Base-by-base conservation (phyloP, 805 yeast genomes). In the Pichia thaimueangensis region DNA sequence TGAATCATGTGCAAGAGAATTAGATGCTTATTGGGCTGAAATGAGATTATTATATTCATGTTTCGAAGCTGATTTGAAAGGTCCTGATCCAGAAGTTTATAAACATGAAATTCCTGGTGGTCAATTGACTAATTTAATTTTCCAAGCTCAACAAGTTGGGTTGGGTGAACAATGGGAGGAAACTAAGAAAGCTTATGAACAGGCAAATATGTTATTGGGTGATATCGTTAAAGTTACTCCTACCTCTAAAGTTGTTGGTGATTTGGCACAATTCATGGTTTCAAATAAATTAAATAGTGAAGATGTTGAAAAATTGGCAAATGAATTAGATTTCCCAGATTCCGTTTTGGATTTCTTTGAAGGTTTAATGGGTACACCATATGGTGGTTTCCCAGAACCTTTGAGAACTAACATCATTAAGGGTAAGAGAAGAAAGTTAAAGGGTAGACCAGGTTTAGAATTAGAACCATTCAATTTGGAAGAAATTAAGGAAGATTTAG, bases 311-410 rank as follows among this genome's bases (percentile, higher is more conserved):
- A 81, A 82, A 62, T 78, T 93, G 54, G 98, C 99, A 4, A 69
- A 78, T 42, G 86, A 87, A 45, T 76, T 93, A 56, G 98, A 93
- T 68, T 91, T 93, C 96, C 99, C 98, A 50, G 97, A 85, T 61
- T 91, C 97, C 17, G 96, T 93, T 15, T 76, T 93, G 63, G 99
- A 93, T 68, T 93, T 93, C 78, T 88, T 93, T 76, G 96, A 93
- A 73, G 99, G 99, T 57, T 76, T 93, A 64, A 93, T 93, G 86
- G 99, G 99, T 63, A 93, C 93, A 53, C 99, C 99, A 59, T 87
- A 86, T 63, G 99, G 98, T 54, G 99, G 99, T 8, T 93, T 93
- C 95, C 98, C 99, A 47, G 99, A 93, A 70, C 98, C 99, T 30
- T 74, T 93, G 67, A 82, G 99, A 70, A 74, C 96, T 30, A 86